phyloP scores from a whole-genome alignment of 176 grass and related monocot genomes.

The Canna indica region DNA sequence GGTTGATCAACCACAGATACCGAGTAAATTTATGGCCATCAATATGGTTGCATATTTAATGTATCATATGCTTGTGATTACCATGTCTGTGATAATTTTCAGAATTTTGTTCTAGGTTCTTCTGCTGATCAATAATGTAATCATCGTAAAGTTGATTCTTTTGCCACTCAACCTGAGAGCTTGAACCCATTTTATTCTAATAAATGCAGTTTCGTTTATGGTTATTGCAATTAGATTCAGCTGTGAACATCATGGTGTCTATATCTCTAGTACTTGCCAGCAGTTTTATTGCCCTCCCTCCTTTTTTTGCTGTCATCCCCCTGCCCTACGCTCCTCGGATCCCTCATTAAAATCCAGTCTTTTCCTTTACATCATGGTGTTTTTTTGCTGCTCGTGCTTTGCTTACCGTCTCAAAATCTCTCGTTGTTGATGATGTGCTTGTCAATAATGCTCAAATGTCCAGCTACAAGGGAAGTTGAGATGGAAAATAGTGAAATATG shows the following conservation, averaged over 20 bases:
- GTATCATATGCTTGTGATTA: neutral
- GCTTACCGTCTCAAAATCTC: too few relatives aligned
- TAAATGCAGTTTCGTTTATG: neutral
- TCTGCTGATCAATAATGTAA: constrained; percentile 1
- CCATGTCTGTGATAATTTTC: neutral
- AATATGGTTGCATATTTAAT: neutral
- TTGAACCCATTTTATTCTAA: neutral
- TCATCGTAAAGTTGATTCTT: neutral
- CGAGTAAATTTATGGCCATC: constrained; percentile 6
- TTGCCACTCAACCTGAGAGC: neutral
- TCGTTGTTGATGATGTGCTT: too few relatives aligned
- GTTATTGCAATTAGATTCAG: neutral
- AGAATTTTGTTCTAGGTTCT: constrained; percentile 1
- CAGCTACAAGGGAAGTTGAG: too few relatives aligned
- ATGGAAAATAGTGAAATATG: too few relatives aligned
- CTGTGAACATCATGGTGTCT: neutral
- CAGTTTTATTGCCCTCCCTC: too few relatives aligned
- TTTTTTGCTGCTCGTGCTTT: too few relatives aligned
- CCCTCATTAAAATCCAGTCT: too few relatives aligned
- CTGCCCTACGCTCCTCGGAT: too few relatives aligned
- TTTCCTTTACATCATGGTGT: too few relatives aligned
- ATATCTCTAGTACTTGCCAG: neutral
- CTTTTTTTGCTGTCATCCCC: too few relatives aligned
- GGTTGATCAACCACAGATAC: neutral
- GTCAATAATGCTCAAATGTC: too few relatives aligned